phyloP scores from a whole-genome alignment of 371 early-diverging fungal species.

The Parasitella parasitica region DNA sequence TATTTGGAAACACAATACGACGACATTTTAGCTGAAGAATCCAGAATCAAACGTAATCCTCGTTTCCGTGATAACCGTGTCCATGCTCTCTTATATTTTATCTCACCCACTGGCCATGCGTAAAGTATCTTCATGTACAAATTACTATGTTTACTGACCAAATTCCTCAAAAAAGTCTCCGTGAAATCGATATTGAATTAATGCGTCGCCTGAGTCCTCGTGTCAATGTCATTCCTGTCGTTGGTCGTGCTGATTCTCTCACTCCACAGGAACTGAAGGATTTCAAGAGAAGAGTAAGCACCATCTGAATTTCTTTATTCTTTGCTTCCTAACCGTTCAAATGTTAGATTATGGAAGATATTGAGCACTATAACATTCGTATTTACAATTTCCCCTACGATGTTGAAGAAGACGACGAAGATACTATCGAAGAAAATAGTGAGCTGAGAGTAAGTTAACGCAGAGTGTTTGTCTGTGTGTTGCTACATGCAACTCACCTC shows the following conservation, averaged over 20 bases:
- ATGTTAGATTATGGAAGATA: conserved; percentile 82
- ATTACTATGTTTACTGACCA: neutral
- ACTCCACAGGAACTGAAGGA: conserved; percentile 73
- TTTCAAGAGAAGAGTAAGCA: conserved; percentile 81
- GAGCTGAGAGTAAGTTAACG: conserved; percentile 68
- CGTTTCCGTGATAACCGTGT: conserved; percentile 97
- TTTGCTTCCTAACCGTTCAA: neutral
- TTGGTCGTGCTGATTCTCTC: conserved; percentile 78
- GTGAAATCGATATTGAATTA: conserved; percentile 97
- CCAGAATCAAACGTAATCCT: conserved; percentile 92
- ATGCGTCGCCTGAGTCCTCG: conserved; percentile 91
- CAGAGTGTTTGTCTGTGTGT: neutral
- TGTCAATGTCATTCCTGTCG: conserved; percentile 94
- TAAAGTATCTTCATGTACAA: conserved; percentile 21
- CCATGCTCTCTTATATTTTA: conserved; percentile 97
- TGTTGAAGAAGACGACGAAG: conserved; percentile 84
- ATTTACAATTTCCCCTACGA: conserved; percentile 84
- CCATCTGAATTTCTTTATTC: no score
- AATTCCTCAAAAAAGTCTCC: conserved; percentile 57
- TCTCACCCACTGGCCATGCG: conserved; percentile 96
- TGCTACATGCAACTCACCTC: neutral
- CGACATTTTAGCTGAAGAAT: conserved; percentile 94
- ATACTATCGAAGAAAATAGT: conserved; percentile 94
- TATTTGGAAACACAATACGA: conserved; percentile 96
- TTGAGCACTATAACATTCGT: conserved; percentile 91